phyloP scores from a whole-genome alignment of 2,329 filamentous ascomycete species.

The Geosmithia putterillii region DNA sequence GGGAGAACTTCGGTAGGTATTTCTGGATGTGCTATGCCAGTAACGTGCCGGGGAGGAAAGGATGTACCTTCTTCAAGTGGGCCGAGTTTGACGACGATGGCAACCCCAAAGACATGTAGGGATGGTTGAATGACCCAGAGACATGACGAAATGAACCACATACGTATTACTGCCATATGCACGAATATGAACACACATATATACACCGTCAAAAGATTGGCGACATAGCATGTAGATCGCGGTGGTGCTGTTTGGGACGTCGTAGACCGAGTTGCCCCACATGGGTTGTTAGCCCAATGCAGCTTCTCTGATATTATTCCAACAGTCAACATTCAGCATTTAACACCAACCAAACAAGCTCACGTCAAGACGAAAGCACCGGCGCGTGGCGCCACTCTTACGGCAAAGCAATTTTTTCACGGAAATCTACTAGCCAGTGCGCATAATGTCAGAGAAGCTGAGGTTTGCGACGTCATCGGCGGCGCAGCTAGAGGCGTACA shows the following conservation, averaged over 20 bases:
- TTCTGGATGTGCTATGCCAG: slow-evolving; percentile 90
- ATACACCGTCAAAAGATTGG: no score
- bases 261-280: not conserved
- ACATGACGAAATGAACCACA: no score
- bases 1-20: slow-evolving; percentile 65
- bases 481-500: slow-evolving; percentile 17
- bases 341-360: not conserved
- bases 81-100: slow-evolving; percentile 80
- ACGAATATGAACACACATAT: no score
- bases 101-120: slow-evolving; percentile 41
- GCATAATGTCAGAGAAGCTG: slow-evolving; percentile 19
- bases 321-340: not conserved
- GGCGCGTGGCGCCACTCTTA: no score
- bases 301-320: not conserved
- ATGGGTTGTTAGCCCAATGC: no score
- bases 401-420: not conserved
- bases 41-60: slow-evolving; percentile 54
- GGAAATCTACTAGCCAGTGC: not conserved
- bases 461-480: slow-evolving; percentile 17
- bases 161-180: no score
- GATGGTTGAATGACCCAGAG: no score
- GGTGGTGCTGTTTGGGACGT: not conserved
- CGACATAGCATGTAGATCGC: no score
- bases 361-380: no score
- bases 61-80: slow-evolving; percentile 75